Percentiles rank a stretch among this genome's conserved stretches.
phyloP scores from a whole-genome alignment of 352 stramenopile species.

The Globisporangium irregulare region DNA sequence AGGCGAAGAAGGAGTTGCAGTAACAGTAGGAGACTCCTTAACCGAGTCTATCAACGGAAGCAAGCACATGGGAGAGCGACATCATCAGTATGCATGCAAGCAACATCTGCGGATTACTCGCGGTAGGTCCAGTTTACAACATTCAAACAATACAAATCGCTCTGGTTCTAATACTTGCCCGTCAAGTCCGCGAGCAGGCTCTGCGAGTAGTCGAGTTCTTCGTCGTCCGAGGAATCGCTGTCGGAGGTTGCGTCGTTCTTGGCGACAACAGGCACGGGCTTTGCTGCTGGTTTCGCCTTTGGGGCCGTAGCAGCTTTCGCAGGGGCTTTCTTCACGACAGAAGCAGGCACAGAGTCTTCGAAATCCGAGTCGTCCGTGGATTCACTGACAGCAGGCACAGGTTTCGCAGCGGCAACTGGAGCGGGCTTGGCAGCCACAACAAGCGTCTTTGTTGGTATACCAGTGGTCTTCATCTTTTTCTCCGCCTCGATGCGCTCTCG shows the following conservation, averaged over 20 bases:
- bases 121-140: conserved; percentile 12
- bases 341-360: conserved; percentile 18
- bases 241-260: conserved; percentile 18
- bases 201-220: conserved; percentile 73
- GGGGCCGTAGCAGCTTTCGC: neutral
- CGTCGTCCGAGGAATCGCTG: conserved; percentile 53
- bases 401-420: conserved; percentile 4
- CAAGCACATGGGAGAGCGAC: conserved; percentile 1
- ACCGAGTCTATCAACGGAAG: conserved; percentile 9
- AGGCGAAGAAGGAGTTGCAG: conserved; percentile 1
- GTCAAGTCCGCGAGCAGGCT: conserved; percentile 71
- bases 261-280: conserved; percentile 9
- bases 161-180: conserved; percentile 37
- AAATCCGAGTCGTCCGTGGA: conserved; percentile 37
- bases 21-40: conserved; percentile 6
- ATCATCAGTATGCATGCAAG: conserved; percentile 10
- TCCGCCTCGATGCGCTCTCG: conserved; percentile 34
- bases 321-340: conserved; percentile 6
- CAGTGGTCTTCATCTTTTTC: conserved; percentile 20
- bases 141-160: conserved; percentile 10
- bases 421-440: conserved; percentile 7
- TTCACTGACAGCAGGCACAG: conserved; percentile 9
- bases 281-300: conserved; percentile 10
- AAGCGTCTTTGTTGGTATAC: neutral
- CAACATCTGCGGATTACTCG: conserved; percentile 13